phyloP scores from a whole-genome alignment of 139 green algal genomes.

The Closterium sp. region DNA sequence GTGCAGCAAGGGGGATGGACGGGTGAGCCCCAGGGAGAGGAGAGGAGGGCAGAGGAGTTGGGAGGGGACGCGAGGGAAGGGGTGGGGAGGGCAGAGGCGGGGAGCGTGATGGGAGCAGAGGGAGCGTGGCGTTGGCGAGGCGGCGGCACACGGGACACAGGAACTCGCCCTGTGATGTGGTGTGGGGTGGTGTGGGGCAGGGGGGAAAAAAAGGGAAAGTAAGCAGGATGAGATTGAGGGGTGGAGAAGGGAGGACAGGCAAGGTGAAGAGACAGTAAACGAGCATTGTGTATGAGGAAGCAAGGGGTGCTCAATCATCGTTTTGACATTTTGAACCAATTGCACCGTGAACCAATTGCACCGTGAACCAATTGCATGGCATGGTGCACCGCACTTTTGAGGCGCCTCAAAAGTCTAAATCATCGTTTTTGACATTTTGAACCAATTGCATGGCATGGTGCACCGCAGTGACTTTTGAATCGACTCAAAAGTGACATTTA shows the following conservation, averaged over 20 bases:
- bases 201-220: neutral
- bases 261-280: too few species aligned
- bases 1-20: neutral
- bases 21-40: neutral
- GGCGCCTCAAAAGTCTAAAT: too few species aligned
- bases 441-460: too few species aligned
- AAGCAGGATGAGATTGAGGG: neutral
- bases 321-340: too few species aligned
- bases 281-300: too few species aligned
- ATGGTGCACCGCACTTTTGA: too few species aligned
- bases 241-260: too few species aligned
- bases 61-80: neutral
- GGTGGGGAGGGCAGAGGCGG: neutral
- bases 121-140: constrained; percentile 40
- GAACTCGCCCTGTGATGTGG: constrained; percentile 32
- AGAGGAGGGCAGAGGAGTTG: neutral
- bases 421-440: too few species aligned
- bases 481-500: neutral
- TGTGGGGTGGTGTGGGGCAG: neutral
- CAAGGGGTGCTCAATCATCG: too few species aligned
- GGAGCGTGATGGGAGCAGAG: neutral
- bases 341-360: too few species aligned
- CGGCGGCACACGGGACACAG: constrained; percentile 53
- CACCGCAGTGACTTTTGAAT: neutral
- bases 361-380: too few species aligned